Evolutionary conservation across 2,329 filamentous ascomycete genomes (phyloP), one percentile per base, ranked within the genome.

Genomic region (Trichocomaceae sp.): DNA sequence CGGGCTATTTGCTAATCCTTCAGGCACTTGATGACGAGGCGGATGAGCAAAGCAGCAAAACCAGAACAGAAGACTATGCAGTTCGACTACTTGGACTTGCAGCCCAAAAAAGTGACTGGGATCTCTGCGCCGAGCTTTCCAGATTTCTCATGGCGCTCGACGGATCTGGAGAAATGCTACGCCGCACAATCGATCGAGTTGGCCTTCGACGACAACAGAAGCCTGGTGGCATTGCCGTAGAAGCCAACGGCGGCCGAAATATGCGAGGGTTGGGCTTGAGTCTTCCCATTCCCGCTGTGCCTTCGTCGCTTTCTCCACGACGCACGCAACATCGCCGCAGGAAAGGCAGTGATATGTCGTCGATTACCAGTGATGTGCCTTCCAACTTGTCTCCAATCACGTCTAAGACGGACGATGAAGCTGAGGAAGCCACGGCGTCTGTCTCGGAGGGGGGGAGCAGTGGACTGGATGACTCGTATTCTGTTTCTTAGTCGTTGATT

Each of bases 131-230:
- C 63, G 93, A 99, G 69, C 79, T 99, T 26, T 91, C 93, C 10
- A 80, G 92, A n/a, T 99, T 99, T 71, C 75, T 99, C 55, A 90
- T 95, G 47, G 92, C 92, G 5, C 83, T 99, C 64, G 93, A 99
- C 66, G 85, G 89, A 61, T 87, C 84, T 13, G 93, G 93, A 0
- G 83, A 86, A 61, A 92, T 88, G 45, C 77, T 99, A 13, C 67
- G 70, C 49, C 66, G 74, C 48, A 72, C 75, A 8, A 68, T 77
- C 51, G 64, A 66, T 8, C 69, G 74, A n/a, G 70, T 75, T 8
- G 69, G 69, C 7, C 54, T 72, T n/a, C 64, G 66, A 52, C 51
- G 56, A 29, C 54, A 52, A 29, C 54, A 52, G 39, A 56, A 52
- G 22, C 29, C 29, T 2, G 39, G 39, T 54, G 39, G 39, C 54